phyloP scores from a whole-genome alignment of 2,329 filamentous ascomycete species.

The Diplodia sapinea region DNA sequence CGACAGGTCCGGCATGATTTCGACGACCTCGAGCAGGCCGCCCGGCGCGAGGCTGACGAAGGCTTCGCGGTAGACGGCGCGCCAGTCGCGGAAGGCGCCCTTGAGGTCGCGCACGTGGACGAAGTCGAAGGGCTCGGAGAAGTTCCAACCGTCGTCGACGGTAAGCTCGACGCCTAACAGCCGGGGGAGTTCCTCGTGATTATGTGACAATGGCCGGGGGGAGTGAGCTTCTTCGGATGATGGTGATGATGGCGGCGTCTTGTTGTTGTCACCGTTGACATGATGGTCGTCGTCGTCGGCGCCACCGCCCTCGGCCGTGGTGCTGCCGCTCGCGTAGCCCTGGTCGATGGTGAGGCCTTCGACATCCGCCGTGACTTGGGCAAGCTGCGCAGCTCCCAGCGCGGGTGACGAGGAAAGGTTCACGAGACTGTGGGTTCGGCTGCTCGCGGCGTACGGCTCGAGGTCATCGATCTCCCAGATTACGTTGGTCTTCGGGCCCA shows the following conservation, averaged over 20 bases:
- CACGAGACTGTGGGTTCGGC: background rate
- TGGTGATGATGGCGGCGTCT: constrained; percentile 8
- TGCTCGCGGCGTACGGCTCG: constrained; percentile 40
- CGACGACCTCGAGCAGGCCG: constrained; percentile 55
- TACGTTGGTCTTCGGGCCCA: constrained; percentile 34
- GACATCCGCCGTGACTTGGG: constrained; percentile 1
- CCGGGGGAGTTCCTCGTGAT: background rate
- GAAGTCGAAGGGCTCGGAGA: constrained; percentile 56
- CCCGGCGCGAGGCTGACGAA: constrained; percentile 54
- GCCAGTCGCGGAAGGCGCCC: constrained; percentile 56
- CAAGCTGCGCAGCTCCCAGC: background rate
- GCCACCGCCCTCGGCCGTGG: background rate
- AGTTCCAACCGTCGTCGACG: constrained; percentile 51
- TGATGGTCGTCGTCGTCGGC: background rate
- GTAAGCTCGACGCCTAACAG: background rate
- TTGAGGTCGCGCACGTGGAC: constrained; percentile 57
- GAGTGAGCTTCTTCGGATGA: background rate
- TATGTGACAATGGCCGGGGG: background rate
- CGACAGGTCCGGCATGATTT: constrained; percentile 41
- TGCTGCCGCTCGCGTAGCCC: constrained; percentile 32
- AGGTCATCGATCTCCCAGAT: constrained; percentile 49
- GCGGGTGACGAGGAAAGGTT: background rate
- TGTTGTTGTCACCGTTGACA: background rate
- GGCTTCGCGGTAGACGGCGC: constrained; percentile 53
- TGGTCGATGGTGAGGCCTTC: constrained; percentile 25